Evolutionary conservation across 495 filamentous ascomycete genomes (phyloP), one percentile per base, ranked within the genome.

Genomic region (Barbatosphaeria neglecta): DNA sequence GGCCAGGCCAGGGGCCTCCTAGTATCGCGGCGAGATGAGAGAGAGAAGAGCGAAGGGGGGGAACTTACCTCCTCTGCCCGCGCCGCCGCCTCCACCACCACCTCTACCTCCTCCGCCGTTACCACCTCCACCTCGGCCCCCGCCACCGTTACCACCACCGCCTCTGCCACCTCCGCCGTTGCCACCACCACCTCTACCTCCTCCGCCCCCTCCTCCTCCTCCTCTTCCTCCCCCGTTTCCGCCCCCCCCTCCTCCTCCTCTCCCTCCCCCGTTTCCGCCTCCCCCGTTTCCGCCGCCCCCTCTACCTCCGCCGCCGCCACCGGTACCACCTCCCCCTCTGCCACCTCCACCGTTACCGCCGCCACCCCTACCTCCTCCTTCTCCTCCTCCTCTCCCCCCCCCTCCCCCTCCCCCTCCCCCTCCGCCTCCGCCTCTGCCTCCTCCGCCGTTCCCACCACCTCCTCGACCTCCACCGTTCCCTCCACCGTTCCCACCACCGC

Each of bases 101-200:
- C 39, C 39, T 15, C 47, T 41, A 24, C 47, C 28, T 31, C 47
- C 47, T 24, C 31, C 16, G 24, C 28, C 37, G 24, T 37, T 37
- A 17, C 47, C 40, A 20, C 18, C 24, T 6, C 47, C 41, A 4
- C 48, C 42, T 9, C 48, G 24, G 31, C 42, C 22, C 3, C 41
- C 41, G n/a, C 37, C 16, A 33, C 44, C 27, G n/a, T 28, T 28
- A 22, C 28, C 27, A 19, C 44, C 44, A 10, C 25, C 25, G 18
- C 37, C 37, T 16, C 9, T 22, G 5, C 43, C 43, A 6, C 5
- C 15, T 13, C 24, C 24, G 10, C 43, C 24, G 11, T 25, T 18
- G 4, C 47, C 39, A 6, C 44, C 31, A 9, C 47, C 42, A 0
- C 47, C 18, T 37, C 47, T 41, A 37, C 27, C 19, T 7, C 40